Evolutionary conservation across 2,329 filamentous ascomycete species (phyloP).

Genomic region (Aspergillus vadensis): DNA sequence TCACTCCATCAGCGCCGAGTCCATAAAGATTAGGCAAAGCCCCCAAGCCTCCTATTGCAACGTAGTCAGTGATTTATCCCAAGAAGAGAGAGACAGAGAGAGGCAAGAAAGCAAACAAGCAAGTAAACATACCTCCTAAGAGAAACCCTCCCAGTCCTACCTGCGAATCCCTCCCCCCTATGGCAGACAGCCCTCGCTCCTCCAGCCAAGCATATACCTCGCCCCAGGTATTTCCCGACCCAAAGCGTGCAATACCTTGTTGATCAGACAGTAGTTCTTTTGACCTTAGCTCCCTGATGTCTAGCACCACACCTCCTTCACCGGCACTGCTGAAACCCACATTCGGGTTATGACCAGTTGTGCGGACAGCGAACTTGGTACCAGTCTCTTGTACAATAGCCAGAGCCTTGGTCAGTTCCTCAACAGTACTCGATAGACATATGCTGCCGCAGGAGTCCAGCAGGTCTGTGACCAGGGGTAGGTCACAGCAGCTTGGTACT

Average conservation of each 20-base stretch:
- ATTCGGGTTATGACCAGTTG: slow-evolving; percentile 7
- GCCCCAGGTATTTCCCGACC: slow-evolving; percentile 6
- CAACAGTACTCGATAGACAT: no score
- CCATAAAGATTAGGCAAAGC: neutral
- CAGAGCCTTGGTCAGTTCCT: no score
- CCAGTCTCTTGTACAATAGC: neutral
- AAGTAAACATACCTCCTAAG: neutral
- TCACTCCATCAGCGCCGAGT: neutral
- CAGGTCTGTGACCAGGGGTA: no score
- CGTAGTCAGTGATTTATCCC: neutral
- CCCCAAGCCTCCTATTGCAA: neutral
- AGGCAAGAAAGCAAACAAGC: no score
- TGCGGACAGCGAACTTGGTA: slow-evolving; percentile 8
- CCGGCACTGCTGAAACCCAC: slow-evolving; percentile 4
- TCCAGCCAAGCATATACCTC: slow-evolving; percentile 8
- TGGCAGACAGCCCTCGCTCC: neutral
- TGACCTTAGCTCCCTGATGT: neutral
- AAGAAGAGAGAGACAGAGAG: no score
- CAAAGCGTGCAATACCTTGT: neutral
- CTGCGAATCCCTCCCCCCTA: slow-evolving; percentile 4
- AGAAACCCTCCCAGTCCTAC: slow-evolving; percentile 1
- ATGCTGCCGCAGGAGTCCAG: no score
- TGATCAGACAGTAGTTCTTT: neutral
- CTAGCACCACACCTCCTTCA: neutral
- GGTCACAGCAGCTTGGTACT: no score